Evolutionary conservation across 2,329 filamentous ascomycete species (phyloP).

Genomic region (Pseudopithomyces chartarum): DNA sequence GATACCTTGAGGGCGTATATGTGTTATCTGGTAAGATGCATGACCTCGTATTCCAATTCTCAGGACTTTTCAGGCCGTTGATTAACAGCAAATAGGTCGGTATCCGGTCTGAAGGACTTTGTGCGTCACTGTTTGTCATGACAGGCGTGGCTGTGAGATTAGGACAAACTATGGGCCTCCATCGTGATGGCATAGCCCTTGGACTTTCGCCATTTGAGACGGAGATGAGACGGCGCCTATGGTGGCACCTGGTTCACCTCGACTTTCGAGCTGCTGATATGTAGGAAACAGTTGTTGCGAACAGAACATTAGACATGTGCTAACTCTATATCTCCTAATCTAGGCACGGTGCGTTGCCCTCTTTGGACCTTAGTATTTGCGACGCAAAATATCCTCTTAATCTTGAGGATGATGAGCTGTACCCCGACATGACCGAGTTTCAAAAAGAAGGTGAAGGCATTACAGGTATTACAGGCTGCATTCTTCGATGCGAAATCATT

Average conservation of each 20-base stretch:
- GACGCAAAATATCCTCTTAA: neutral
- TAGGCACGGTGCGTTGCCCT: neutral
- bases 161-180: neutral
- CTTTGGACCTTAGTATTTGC: neutral
- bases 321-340: neutral
- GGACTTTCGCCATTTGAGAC: neutral
- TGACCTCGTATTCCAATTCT: neutral
- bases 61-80: neutral
- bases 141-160: neutral
- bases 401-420: neutral
- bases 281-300: neutral
- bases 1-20: neutral
- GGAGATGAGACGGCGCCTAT: neutral
- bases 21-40: neutral
- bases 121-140: neutral
- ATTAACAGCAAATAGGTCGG: neutral
- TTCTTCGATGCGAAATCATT: neutral
- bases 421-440: neutral
- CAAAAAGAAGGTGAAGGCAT: neutral
- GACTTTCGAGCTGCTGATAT: neutral
- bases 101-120: neutral
- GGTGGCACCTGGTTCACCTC: conserved; percentile 1
- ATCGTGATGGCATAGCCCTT: neutral
- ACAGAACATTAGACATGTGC: neutral
- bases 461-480: neutral